Evolutionary conservation across 768 basidiomycete genomes (phyloP).

Genomic region (Lactarius deliciosus): DNA sequence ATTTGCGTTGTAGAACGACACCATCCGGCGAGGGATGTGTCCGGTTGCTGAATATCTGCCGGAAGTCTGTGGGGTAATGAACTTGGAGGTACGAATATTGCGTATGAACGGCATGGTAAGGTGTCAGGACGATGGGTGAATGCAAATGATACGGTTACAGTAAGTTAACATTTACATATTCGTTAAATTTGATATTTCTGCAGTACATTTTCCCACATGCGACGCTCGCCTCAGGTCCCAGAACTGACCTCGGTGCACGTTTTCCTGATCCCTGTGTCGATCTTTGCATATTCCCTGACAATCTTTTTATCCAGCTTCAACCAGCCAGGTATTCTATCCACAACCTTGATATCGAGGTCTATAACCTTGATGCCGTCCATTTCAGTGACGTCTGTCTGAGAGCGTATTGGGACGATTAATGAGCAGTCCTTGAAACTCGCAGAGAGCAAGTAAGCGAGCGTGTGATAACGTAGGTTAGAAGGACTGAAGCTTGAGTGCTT

Average conservation of each 20-base stretch:
- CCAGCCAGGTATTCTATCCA: constrained; percentile 68
- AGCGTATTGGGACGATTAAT: constrained; percentile 47
- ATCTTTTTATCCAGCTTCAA: constrained; percentile 70
- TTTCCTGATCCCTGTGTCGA: constrained; percentile 19
- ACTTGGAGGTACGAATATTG: neutral
- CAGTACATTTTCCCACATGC: neutral
- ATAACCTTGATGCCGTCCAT: constrained; percentile 61
- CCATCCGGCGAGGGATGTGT: constrained; percentile 28
- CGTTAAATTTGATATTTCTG: neutral
- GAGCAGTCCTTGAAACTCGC: constrained; percentile 99
- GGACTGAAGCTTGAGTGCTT: constrained; percentile 43
- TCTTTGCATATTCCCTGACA: constrained; percentile 43
- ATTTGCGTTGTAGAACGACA: constrained; percentile 67
- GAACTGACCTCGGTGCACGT: constrained; percentile 15
- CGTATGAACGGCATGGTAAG: constrained; percentile 9
- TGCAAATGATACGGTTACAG: neutral
- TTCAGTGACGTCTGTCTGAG: constrained; percentile 36
- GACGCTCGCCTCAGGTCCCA: neutral
- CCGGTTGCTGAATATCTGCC: neutral
- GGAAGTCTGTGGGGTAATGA: neutral
- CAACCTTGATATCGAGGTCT: constrained; percentile 82
- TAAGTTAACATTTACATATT: neutral
- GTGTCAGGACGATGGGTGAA: neutral
- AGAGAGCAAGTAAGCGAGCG: constrained; percentile 79
- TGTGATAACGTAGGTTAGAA: constrained; percentile 56